A percentile compares a stretch with the other conserved stretches of the same genome.
Conservation (phyloP, 2,329 filamentous ascomycete genomes). For the Ilyonectria sp. region DNA sequence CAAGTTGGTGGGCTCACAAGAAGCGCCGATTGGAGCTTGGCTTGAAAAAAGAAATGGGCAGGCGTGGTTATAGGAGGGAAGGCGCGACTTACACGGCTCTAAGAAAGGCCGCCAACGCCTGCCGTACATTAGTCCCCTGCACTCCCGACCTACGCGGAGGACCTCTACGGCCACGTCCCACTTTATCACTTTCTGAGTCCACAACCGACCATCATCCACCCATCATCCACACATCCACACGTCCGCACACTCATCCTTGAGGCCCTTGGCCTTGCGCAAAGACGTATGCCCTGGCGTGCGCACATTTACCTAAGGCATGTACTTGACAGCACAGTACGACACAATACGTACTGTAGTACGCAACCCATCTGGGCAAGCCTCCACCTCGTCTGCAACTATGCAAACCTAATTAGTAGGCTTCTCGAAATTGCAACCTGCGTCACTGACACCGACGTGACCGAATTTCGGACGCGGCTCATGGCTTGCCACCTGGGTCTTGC, state of each 20-base stretch:
- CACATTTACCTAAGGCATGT: background rate
- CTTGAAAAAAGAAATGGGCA: slow-evolving; percentile 10
- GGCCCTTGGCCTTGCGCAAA: slow-evolving; percentile 11
- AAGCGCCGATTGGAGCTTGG: slow-evolving; percentile 26
- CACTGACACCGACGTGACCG: slow-evolving; percentile 15
- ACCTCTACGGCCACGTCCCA: slow-evolving; percentile 30
- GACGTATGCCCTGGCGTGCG: background rate
- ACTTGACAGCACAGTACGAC: slow-evolving; percentile 10
- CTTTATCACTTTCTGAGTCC: slow-evolving; percentile 14
- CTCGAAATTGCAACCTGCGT: slow-evolving; percentile 30
- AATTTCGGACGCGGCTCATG: slow-evolving; percentile 22
- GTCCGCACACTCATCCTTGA: slow-evolving; percentile 1
- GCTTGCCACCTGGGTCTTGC: slow-evolving; percentile 9
- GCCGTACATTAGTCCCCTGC: slow-evolving; percentile 20
- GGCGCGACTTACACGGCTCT: slow-evolving; percentile 23
- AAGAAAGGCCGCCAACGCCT: slow-evolving; percentile 21
- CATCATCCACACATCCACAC: slow-evolving; percentile 10
- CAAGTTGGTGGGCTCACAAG: slow-evolving; percentile 24
- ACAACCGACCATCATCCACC: slow-evolving; percentile 7
- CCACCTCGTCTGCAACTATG: slow-evolving; percentile 26
- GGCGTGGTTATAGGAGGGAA: slow-evolving; percentile 19
- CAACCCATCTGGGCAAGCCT: slow-evolving; percentile 19
- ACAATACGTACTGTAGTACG: slow-evolving; percentile 4
- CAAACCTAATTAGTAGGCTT: slow-evolving; percentile 23
- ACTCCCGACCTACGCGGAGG: slow-evolving; percentile 15